Conservation (phyloP, 108 stramenopile genomes). For the Fistulifera solaris region DNA sequence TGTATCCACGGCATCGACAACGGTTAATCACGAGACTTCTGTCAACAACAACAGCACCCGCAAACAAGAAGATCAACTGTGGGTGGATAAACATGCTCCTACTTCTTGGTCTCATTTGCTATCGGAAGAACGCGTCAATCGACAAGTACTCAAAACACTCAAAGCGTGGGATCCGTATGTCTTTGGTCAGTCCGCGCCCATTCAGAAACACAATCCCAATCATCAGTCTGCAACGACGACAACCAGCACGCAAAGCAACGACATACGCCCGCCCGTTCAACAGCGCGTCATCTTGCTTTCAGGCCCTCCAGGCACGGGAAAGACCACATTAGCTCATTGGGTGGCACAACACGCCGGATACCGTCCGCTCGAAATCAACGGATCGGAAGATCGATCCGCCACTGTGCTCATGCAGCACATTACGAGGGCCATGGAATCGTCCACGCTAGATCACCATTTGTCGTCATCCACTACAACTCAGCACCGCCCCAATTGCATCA, state of each 20-base stretch:
- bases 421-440: constrained; percentile 75
- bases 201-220: constrained; percentile 30
- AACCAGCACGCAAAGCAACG: constrained; percentile 18
- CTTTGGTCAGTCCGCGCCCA: constrained; percentile 64
- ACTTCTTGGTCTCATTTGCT: constrained; percentile 77
- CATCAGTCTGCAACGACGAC: constrained; percentile 16
- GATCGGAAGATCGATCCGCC: constrained; percentile 91
- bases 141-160: constrained; percentile 83
- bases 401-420: constrained; percentile 71
- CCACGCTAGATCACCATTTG: constrained; percentile 36
- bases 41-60: neutral
- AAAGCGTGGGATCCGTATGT: constrained; percentile 93
- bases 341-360: constrained; percentile 84
- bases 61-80: constrained; percentile 31
- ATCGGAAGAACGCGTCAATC: constrained; percentile 89
- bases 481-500: constrained; percentile 81
- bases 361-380: constrained; percentile 91
- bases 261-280: constrained; percentile 59
- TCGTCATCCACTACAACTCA: constrained; percentile 20
- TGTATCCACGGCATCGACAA: neutral
- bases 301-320: constrained; percentile 91
- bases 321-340: constrained; percentile 96
- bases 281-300: constrained; percentile 80
- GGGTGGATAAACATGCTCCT: constrained; percentile 93
- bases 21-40: neutral